Evolutionary conservation across 805 yeast species (phyloP).

Genomic region (Metschnikowia cerradonensis): DNA sequence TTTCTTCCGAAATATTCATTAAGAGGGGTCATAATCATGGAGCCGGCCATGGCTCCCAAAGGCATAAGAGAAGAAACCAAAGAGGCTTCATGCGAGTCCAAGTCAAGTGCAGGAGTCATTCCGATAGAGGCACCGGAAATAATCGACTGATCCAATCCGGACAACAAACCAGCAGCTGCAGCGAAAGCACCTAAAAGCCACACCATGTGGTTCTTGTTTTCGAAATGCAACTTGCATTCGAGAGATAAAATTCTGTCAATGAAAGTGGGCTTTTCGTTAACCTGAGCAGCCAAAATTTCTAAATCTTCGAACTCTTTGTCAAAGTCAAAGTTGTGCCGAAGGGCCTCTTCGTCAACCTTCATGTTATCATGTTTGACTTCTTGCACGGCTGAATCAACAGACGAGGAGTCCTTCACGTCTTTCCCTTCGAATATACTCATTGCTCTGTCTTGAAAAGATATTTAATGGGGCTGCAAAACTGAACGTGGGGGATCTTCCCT

Average conservation of each 20-base stretch:
- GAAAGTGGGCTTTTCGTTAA: constrained; percentile 27
- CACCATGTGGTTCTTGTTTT: constrained; percentile 40
- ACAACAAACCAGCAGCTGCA: constrained; percentile 59
- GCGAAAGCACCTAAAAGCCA: constrained; percentile 52
- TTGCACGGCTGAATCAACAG: constrained; percentile 16
- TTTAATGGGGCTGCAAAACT: too few relatives aligned
- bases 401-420: constrained; percentile 15
- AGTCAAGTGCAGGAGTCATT: constrained; percentile 40
- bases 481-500: background rate
- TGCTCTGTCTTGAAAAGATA: background rate
- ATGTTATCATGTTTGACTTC: constrained; percentile 18
- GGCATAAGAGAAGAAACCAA: constrained; percentile 61
- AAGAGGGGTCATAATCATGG: constrained; percentile 55
- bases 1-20: constrained; percentile 56
- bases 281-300: constrained; percentile 29
- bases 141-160: constrained; percentile 66
- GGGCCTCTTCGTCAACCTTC: constrained; percentile 25
- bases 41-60: constrained; percentile 65
- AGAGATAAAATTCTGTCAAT: constrained; percentile 35
- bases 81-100: constrained; percentile 44
- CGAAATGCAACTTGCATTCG: constrained; percentile 40
- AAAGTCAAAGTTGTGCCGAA: constrained; percentile 31
- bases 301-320: constrained; percentile 33
- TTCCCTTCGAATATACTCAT: constrained; percentile 20
- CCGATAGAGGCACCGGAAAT: constrained; percentile 61